A percentile compares a stretch with the other conserved stretches of the same genome.
Evolutionary conservation across 1,284 basidiomycete species (phyloP).

Genomic region (Singerocomus rubriflavus): DNA sequence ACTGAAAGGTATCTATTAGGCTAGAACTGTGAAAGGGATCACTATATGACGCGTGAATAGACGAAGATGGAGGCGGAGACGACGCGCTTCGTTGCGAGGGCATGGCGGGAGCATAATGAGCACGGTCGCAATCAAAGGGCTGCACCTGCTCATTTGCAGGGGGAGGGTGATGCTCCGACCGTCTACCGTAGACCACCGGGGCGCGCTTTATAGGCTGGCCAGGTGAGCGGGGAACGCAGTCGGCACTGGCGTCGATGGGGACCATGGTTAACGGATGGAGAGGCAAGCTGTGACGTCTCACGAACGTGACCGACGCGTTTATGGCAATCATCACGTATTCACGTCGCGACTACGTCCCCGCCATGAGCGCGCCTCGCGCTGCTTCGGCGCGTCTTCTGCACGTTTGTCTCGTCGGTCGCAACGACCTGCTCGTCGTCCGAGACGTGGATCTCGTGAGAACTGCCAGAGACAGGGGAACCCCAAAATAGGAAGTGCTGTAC

Average conservation of each 20-base stretch:
- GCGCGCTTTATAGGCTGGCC: slow-evolving; percentile 23
- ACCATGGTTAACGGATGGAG: slow-evolving; percentile 15
- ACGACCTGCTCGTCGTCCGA: not conserved
- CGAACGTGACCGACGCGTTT: slow-evolving; percentile 35
- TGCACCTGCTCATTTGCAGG: slow-evolving; percentile 1
- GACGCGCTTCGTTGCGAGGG: not conserved
- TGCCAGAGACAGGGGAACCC: slow-evolving; percentile 17
- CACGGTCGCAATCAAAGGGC: not conserved
- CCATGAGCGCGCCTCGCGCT: not conserved
- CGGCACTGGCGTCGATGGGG: slow-evolving; percentile 1
- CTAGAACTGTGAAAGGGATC: slow-evolving; percentile 7
- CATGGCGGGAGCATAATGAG: not conserved
- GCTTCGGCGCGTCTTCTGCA: slow-evolving; percentile 7
- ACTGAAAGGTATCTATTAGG: slow-evolving; percentile 16
- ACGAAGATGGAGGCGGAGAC: slow-evolving; percentile 7
- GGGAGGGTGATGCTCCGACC: slow-evolving; percentile 2
- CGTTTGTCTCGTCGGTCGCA: slow-evolving; percentile 3
- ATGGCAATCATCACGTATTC: slow-evolving; percentile 24
- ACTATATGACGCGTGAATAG: slow-evolving; percentile 13
- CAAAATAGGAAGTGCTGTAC: slow-evolving; percentile 25
- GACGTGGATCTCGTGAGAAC: slow-evolving; percentile 6
- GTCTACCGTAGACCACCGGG: slow-evolving; percentile 30
- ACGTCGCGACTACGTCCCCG: slow-evolving; percentile 15
- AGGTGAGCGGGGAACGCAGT: not conserved
- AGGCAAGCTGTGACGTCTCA: slow-evolving; percentile 29